These are phyloP conservation scores for Triticum urartu DNA, from an alignment of 176 grass and related monocot genomes.

Conservation along the genomic window DNA sequence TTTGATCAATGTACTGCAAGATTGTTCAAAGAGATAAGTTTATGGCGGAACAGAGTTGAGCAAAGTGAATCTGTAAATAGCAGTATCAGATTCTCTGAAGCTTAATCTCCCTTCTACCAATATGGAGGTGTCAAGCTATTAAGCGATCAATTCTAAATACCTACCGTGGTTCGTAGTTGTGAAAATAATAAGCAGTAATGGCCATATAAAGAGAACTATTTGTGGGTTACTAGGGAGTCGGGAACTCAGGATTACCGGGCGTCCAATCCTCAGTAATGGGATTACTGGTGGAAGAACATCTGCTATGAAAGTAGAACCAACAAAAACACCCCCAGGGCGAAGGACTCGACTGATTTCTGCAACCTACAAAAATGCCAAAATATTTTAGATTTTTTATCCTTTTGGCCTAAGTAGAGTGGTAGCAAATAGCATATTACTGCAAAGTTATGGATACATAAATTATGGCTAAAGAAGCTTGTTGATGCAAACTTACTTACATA, in stretches of 20 bases:
- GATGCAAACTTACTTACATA: not conserved
- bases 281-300: conserved; percentile 55
- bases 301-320: conserved; percentile 75
- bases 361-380: conserved; percentile 39
- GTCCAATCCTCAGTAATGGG: conserved; percentile 53
- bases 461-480: not conserved
- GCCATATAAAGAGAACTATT: not conserved
- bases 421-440: not conserved
- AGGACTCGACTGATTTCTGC: conserved; percentile 90
- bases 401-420: not conserved
- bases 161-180: not conserved
- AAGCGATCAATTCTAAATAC: not conserved
- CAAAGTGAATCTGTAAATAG: conserved; percentile 25
- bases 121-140: not conserved
- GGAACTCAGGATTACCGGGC: conserved; percentile 51
- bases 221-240: not conserved
- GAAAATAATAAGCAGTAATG: not conserved
- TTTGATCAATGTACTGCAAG: conserved; percentile 61
- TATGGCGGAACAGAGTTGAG: not conserved
- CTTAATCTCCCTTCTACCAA: not conserved
- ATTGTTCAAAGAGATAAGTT: conserved; percentile 10
- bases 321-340: conserved; percentile 74
- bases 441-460: not conserved
- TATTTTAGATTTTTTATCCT: not conserved
- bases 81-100: conserved; percentile 3